phyloP scores from a whole-genome alignment of 306 rosid species.

The Cicer pinnatifidum region DNA sequence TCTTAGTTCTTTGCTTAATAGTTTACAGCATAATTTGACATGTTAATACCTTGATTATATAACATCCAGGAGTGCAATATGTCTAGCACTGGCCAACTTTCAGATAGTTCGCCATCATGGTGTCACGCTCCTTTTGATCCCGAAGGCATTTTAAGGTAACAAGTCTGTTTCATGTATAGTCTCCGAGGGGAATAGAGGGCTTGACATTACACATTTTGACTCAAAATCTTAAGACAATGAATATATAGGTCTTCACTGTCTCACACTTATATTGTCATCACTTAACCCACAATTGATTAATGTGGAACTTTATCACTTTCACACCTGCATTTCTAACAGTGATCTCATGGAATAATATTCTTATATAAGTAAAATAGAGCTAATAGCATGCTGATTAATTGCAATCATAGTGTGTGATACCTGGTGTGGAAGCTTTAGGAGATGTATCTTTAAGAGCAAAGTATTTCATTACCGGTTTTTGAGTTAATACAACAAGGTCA shows the following conservation, averaged over 20 bases:
- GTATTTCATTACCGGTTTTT: not conserved
- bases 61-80: conserved; percentile 79
- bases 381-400: not conserved
- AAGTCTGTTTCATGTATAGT: conserved; percentile 22
- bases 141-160: conserved; percentile 91
- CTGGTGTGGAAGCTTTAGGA: not conserved
- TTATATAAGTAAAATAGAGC: not conserved
- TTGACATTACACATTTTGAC: not conserved
- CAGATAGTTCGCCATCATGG: conserved; percentile 83
- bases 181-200: not conserved
- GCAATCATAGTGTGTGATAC: not conserved
- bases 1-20: conserved; percentile 32
- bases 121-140: conserved; percentile 94
- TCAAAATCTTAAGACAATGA: not conserved
- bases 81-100: conserved; percentile 56
- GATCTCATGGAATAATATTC: not conserved
- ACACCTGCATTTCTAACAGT: not conserved
- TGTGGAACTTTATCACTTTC: not conserved
- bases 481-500: not conserved
- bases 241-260: not conserved
- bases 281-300: not conserved
- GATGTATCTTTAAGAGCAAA: not conserved
- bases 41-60: conserved; percentile 41
- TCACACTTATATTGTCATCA: not conserved
- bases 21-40: conserved; percentile 26